These are phyloP conservation scores for Teratosphaeria epicoccoides DNA, from an alignment of 2,329 filamentous ascomycete genomes.

Conservation along the genomic window DNA sequence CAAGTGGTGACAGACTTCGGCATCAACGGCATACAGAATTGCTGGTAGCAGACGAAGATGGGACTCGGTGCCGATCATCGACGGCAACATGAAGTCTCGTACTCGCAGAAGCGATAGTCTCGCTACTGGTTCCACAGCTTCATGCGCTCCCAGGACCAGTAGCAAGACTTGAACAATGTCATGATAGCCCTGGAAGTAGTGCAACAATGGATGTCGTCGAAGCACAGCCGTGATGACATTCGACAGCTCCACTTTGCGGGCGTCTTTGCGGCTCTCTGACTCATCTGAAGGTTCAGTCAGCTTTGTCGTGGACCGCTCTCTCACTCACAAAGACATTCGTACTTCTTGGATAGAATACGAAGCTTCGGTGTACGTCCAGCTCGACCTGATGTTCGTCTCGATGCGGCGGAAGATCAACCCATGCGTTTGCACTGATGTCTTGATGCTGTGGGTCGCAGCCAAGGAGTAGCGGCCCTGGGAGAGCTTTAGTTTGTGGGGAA, in stretches of 20 bases:
- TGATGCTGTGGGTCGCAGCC: slow-evolving; percentile 26
- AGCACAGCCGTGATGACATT: slow-evolving; percentile 71
- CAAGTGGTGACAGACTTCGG: slow-evolving; percentile 57
- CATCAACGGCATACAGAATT: slow-evolving; percentile 64
- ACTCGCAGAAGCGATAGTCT: slow-evolving; percentile 85
- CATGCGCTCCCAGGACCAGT: slow-evolving; percentile 60
- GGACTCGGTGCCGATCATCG: slow-evolving; percentile 64
- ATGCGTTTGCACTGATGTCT: slow-evolving; percentile 26
- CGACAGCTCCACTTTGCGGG: slow-evolving; percentile 66
- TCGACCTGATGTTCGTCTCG: slow-evolving; percentile 82
- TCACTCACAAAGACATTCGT: slow-evolving; percentile 21
- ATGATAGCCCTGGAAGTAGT: slow-evolving; percentile 97
- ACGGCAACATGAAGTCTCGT: slow-evolving; percentile 94
- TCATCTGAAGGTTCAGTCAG: slow-evolving; percentile 43
- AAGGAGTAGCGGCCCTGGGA: slow-evolving; percentile 51
- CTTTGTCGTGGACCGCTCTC: background rate
- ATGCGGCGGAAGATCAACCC: slow-evolving; percentile 62
- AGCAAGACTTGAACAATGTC: slow-evolving; percentile 95
- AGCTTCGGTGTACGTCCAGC: slow-evolving; percentile 89
- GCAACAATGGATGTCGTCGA: slow-evolving; percentile 69
- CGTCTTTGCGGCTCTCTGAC: slow-evolving; percentile 56
- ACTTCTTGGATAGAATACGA: slow-evolving; percentile 90
- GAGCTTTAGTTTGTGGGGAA: background rate
- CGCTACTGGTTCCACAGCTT: slow-evolving; percentile 54
- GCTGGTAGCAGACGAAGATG: slow-evolving; percentile 83